These are phyloP conservation scores for Pythium rishiriense DNA, from an alignment of 352 stramenopile genomes.

Conservation along the genomic window DNA sequence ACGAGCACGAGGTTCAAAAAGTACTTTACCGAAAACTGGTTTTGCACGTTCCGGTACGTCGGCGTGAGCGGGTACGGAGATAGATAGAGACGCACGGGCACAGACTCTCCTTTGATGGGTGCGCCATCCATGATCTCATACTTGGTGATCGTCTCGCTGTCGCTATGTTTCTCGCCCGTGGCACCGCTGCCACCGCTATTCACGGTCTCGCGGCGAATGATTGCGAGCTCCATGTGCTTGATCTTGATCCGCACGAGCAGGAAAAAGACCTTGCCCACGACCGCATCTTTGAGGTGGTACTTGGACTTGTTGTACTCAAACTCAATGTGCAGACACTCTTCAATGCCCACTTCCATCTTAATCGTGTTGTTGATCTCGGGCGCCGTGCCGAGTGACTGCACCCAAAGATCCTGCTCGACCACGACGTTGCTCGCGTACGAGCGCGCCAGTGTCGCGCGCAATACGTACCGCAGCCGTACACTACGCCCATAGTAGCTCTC, in stretches of 20 bases:
- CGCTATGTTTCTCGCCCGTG: slow-evolving; percentile 83
- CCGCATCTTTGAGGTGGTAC: slow-evolving; percentile 96
- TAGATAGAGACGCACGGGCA: slow-evolving; percentile 97
- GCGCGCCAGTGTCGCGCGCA: slow-evolving; percentile 91
- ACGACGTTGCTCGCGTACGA: slow-evolving; percentile 91
- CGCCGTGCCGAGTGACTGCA: slow-evolving; percentile 70
- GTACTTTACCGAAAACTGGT: slow-evolving; percentile 94
- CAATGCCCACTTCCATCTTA: slow-evolving; percentile 99
- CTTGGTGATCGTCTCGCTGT: slow-evolving; percentile 97
- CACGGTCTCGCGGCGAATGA: slow-evolving; percentile 95
- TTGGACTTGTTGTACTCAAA: slow-evolving; percentile 98
- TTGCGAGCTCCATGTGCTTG: slow-evolving; percentile 98
- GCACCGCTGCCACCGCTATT: slow-evolving; percentile 34
- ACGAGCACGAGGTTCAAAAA: slow-evolving; percentile 99
- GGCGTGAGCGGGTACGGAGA: slow-evolving; percentile 87
- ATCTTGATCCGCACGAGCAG: slow-evolving; percentile 98
- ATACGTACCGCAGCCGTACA: slow-evolving; percentile 95
- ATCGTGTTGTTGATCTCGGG: slow-evolving; percentile 92
- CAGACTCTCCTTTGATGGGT: slow-evolving; percentile 95
- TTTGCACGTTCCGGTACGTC: slow-evolving; percentile 88
- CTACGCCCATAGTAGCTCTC: slow-evolving; percentile 97
- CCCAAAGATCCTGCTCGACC: slow-evolving; percentile 93
- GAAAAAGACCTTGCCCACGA: slow-evolving; percentile 98
- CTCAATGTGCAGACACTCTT: slow-evolving; percentile 99
- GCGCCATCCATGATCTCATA: slow-evolving; percentile 99